Base-by-base conservation (phyloP, 2,329 filamentous ascomycete genomes). In the Penicillium freii region DNA sequence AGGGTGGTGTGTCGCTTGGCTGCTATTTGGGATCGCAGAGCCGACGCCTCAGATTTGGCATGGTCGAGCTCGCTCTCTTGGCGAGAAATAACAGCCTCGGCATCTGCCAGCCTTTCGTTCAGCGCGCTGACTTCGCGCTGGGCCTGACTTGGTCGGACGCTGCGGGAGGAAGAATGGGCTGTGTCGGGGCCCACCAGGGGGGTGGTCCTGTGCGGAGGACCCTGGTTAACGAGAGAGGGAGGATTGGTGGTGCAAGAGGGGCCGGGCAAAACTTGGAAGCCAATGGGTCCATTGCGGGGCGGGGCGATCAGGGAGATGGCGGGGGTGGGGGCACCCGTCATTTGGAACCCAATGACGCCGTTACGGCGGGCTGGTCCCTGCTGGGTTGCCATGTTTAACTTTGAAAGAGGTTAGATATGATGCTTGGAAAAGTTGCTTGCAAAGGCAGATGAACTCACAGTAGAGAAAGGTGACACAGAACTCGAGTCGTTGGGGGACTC, bases 181-280 rank as follows among this genome's bases (percentile, higher is more conserved):
- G 42, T 53, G 51, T 21, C 42, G 40, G 51, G 51, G 51, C 51
- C 42, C 33, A 27, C 51, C 51, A 53, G 51, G 42, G 42, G 42
- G 51, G 31, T 13, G 25, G 13, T 53, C 43, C 51, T 21, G 51
- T 53, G 42, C 40, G 51, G 51, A 39, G 51, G 51, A 23, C 31
- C 42, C 33, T 53, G 51, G 51, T 34, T 46, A 5, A 23, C n/a
- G 6, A 31, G 44, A 21, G 27, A 17, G 3, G 40, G 7, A 19
- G 27, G n/a, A 1, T 10, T 19, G 21, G 39, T 27, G 8, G 38
- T 4, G 6, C 25, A 23, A 21, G 36, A 27, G 25, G 25, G 23
- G 15, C 36, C 36, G 15, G 29, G 39, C 6, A 23, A 3, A 17
- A 15, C 10, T 4, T 19, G 19, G 29, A 10, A 19, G 7, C 29